Base-by-base conservation (phyloP, 1,139 yeast species). In the Zygosaccharomyces pseudobailii region DNA sequence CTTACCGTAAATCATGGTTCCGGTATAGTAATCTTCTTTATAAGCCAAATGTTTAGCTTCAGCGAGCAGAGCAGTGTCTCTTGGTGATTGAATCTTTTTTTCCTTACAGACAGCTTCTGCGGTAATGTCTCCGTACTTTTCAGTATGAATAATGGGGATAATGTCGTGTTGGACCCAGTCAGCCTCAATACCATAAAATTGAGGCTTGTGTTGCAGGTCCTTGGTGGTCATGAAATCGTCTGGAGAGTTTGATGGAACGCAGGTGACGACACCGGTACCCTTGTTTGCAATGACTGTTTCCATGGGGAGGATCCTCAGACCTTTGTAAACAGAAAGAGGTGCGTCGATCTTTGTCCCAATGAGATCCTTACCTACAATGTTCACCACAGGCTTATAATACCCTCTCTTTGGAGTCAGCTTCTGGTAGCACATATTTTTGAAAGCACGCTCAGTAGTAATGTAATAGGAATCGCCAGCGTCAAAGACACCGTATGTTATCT, bases 221-320 rank as follows among this genome's bases (percentile, higher is more conserved):
- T 76, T 76, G 43, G 85, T 78, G 52, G 97, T 94, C 70, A 90
- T 81, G 65, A 65, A 92, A 74, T 92, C 98, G 72, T 94, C 99
- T 52, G 99, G 97, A 49, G 97, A 90, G 70, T 90, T 97, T 13
- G 96, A 85, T 55, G 98, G 98, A 55, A 90, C 98, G 74, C 97
- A 94, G 10, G 97, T 92, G 50, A 94, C 98, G 38, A 92, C 97
- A 74, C 97, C 98, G 44, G 98, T 94, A 78, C 98, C 98, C 74
- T 94, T 92, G 50, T 82, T 76, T 36, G 96, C 95, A 68, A 92
- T 76, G 50, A 94, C 92, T 32, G 97, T 88, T 71, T 92, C 97
- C 99, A 92, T 92, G 57, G 99, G 99, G 59, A 92, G 78, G 50
- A 94, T 85, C 63, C 94, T 79, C 58, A 92, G 74, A 60, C 86